phyloP scores from a whole-genome alignment of 1,139 yeast genomes.

The Geotrichum cucujoidarum region DNA sequence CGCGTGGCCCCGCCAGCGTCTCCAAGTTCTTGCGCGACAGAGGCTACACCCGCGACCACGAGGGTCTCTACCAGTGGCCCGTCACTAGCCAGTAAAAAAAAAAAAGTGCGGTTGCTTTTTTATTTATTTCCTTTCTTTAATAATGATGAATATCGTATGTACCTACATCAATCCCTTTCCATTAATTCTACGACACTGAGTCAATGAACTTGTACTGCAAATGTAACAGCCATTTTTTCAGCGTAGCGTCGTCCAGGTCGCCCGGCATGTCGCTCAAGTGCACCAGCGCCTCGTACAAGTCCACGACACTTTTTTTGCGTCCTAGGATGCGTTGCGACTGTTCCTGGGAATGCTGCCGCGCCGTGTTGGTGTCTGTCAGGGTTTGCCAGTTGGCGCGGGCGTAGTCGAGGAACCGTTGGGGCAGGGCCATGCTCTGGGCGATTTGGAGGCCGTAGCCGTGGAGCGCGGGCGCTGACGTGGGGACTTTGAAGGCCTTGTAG shows the following conservation, averaged over 20 bases:
- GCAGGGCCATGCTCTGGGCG: constrained; percentile 14
- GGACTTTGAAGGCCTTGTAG: constrained; percentile 14
- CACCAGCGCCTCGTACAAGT: constrained; percentile 15
- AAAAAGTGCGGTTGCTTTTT: too few relatives aligned
- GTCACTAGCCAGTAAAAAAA: neutral
- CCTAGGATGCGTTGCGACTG: constrained; percentile 2
- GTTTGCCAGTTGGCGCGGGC: constrained; percentile 4
- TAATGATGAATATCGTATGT: neutral
- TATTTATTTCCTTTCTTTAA: neutral
- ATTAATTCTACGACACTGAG: too few relatives aligned
- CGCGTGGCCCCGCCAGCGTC: constrained; percentile 76
- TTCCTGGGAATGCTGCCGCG: neutral
- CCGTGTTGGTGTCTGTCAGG: neutral
- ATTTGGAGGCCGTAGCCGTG: constrained; percentile 14
- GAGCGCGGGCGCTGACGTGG: constrained; percentile 1
- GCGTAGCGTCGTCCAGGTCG: constrained; percentile 1
- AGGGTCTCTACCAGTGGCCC: neutral
- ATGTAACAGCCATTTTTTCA: constrained; percentile 6
- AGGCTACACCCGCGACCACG: constrained; percentile 57
- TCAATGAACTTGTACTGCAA: constrained; percentile 10
- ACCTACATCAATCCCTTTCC: neutral
- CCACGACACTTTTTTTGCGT: constrained; percentile 13
- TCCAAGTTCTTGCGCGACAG: constrained; percentile 57
- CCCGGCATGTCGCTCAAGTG: constrained; percentile 13
- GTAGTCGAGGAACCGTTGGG: constrained; percentile 5